A percentile compares a stretch with the other conserved stretches of the same genome.
phyloP scores from a whole-genome alignment of 1,284 basidiomycete species.

The Violaceomyces palustris region DNA sequence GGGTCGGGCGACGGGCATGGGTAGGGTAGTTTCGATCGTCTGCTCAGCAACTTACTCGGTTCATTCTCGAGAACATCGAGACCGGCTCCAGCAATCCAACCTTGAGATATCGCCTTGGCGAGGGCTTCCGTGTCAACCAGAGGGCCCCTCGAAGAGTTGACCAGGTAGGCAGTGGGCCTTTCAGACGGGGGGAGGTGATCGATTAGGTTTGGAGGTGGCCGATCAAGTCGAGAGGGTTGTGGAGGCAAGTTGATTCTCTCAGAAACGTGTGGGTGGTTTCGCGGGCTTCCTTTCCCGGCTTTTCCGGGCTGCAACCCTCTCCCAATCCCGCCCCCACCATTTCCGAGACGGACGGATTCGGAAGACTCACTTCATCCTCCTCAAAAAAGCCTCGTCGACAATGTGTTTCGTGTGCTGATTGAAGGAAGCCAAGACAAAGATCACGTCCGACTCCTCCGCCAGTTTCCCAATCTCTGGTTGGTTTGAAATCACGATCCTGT shows the following conservation, averaged over 20 bases:
- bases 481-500: constrained; percentile 23
- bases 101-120: constrained; percentile 68
- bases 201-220: no score
- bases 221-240: no score
- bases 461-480: constrained; percentile 21
- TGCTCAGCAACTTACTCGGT: constrained; percentile 60
- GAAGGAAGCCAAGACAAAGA: constrained; percentile 69
- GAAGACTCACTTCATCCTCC: constrained; percentile 70
- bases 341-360: no score
- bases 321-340: no score
- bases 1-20: no score
- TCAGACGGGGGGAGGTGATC: no score
- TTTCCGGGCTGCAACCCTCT: no score
- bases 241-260: no score
- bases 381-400: constrained; percentile 67
- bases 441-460: constrained; percentile 24
- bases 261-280: no score
- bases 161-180: constrained; percentile 27
- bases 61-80: constrained; percentile 92
- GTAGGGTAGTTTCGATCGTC: no score
- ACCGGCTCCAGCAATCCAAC: constrained; percentile 83
- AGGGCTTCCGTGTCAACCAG: constrained; percentile 79
- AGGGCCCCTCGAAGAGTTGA: constrained; percentile 56
- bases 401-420: constrained; percentile 68
- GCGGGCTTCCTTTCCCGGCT: no score